Base-by-base conservation (phyloP, 164 flowering plant genomes). In the Umbilicus rupestris region DNA sequence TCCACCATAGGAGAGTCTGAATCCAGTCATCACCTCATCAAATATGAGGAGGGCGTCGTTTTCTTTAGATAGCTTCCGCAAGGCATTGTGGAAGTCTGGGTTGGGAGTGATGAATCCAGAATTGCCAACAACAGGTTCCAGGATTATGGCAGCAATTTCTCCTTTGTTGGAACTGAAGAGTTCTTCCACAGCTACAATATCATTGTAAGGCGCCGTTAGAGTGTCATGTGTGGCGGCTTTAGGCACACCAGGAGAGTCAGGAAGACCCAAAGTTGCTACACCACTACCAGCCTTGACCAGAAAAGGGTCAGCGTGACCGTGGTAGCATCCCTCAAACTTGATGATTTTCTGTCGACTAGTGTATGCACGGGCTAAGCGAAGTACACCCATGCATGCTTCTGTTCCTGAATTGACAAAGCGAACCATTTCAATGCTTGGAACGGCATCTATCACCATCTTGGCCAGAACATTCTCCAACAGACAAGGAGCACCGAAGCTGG, bases 261-360 rank as follows among this genome's bases (percentile, higher is more conserved):
- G 99, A 29, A 94, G 90, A 17, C 97, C 96, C 7, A 94, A 82
- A 22, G 97, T 91, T 15, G 97, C 99, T 66, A 94, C 99, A 3
- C 97, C 97, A 73, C 97, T 91, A 8, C 97, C 99, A 7, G 96
- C 96, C 76, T 91, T 89, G 66, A 94, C 96, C n/a, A 94, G 94
- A 74, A 85, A 89, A 1, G 97, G 87, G 70, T 91, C 92, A n/a
- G 96, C 97, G 78, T 94, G 99, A 52, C 99, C 99, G 70, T 94
- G 97, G 75, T 94, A 94, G 79, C 99, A 94, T 22, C 99, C 97
- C 76, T 94, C 96, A 71, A 91, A 94, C 71, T 89, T 94, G 66
- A 89, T 82, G 67, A 94, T 71, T 73, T 87, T 88, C 49, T 70
- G 68, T 0, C 82, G 78, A 19, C 85, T 73, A 22, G 97, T 85